phyloP scores from a whole-genome alignment of 2,329 filamentous ascomycete species.

The Apiospora pterosperma region DNA sequence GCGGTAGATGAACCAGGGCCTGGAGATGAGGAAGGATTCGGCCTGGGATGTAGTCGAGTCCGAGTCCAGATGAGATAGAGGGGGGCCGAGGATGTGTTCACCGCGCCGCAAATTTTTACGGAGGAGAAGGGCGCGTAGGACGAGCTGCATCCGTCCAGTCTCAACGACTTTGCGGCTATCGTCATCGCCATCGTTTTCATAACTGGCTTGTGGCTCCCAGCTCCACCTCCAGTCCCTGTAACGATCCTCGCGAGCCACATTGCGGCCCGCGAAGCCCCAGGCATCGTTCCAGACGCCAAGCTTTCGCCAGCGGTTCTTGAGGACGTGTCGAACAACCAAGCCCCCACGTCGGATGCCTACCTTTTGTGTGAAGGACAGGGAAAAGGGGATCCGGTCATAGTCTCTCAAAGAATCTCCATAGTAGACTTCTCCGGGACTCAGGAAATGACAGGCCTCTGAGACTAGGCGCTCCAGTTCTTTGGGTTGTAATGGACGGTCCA shows the following conservation, averaged over 20 bases:
- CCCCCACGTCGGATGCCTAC: neutral
- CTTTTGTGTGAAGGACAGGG: neutral
- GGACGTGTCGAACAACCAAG: constrained; percentile 12
- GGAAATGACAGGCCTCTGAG: neutral
- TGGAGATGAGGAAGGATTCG: constrained; percentile 15
- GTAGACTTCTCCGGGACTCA: neutral
- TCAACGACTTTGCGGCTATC: neutral
- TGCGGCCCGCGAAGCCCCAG: constrained; percentile 15
- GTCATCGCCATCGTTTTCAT: neutral
- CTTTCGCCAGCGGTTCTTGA: constrained; percentile 17
- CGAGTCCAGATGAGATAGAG: constrained; percentile 4
- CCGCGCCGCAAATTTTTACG: constrained; percentile 4
- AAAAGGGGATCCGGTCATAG: neutral
- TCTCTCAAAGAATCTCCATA: neutral
- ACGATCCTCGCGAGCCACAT: constrained; percentile 10
- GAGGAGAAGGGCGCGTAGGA: neutral
- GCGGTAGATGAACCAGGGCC: constrained; percentile 15
- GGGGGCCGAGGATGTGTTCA: constrained; percentile 5
- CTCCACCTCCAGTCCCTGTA: constrained; percentile 11
- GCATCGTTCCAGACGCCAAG: constrained; percentile 18
- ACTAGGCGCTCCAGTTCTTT: neutral
- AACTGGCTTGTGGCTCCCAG: constrained; percentile 2
- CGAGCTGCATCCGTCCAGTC: neutral
- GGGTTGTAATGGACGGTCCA: neutral
- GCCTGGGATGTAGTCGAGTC: constrained; percentile 8